Percentiles rank a stretch among this genome's conserved stretches.
Evolutionary conservation across 352 stramenopile genomes (phyloP).

Genomic region (Aphanomyces astaci): DNA sequence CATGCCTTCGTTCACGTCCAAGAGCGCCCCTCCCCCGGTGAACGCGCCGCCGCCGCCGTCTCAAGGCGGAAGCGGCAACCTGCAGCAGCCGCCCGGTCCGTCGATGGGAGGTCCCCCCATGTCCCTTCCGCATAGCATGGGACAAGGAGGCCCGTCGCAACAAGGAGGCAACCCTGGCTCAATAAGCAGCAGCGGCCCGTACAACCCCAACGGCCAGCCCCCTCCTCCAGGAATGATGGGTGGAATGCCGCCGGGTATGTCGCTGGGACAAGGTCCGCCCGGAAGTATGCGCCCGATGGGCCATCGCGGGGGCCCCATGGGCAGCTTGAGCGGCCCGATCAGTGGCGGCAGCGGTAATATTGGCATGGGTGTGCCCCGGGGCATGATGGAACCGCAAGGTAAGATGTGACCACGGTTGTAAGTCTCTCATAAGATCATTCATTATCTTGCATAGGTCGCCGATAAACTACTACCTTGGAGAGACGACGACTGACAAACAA

Average conservation of each 20-base stretch:
- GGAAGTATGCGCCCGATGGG: conserved; percentile 2
- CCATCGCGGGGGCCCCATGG: conserved; percentile 6
- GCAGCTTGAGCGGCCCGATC: conserved; percentile 1
- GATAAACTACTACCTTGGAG: not conserved
- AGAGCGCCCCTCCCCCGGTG: conserved; percentile 7
- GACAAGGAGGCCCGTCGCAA: not conserved
- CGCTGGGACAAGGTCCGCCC: not conserved
- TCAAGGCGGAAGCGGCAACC: not conserved
- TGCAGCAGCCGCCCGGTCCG: not conserved
- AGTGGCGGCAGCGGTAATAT: not conserved
- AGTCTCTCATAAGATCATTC: not conserved
- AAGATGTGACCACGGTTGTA: not conserved
- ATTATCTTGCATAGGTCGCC: conserved; percentile 3
- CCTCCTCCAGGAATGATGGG: conserved; percentile 10
- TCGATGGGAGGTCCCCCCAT: not conserved
- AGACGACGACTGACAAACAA: no score
- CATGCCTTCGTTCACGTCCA: conserved; percentile 70
- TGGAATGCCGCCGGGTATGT: not conserved
- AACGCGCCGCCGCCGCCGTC: not conserved
- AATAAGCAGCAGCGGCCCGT: conserved; percentile 20
- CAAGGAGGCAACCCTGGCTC: not conserved
- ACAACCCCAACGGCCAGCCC: conserved; percentile 5
- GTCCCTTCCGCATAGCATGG: not conserved
- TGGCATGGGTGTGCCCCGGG: conserved; percentile 5
- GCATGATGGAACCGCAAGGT: conserved; percentile 23